These are phyloP conservation scores for Leccinum disarticulatum DNA, from an alignment of 768 basidiomycete species.

Conservation along the genomic window DNA sequence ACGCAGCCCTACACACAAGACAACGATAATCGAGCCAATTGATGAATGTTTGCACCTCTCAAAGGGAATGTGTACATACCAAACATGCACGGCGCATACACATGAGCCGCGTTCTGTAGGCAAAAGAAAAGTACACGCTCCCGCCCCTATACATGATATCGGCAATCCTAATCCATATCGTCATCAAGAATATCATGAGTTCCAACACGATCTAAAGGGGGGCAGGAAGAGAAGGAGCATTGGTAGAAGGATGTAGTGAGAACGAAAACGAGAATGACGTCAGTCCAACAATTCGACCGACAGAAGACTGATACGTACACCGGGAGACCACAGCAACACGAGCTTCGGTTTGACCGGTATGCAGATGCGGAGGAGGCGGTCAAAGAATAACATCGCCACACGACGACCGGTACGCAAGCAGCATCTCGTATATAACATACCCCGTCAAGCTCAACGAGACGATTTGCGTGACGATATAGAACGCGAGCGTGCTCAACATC, in stretches of 20 bases:
- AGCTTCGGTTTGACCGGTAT: too few relatives aligned
- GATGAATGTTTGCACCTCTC: neutral
- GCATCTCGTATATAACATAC: constrained; percentile 27
- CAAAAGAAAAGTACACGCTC: constrained; percentile 16
- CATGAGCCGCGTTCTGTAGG: neutral
- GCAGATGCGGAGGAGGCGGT: too few relatives aligned
- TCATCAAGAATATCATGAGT: constrained; percentile 27
- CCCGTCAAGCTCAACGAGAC: constrained; percentile 19
- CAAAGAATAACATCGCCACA: constrained; percentile 20
- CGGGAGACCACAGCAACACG: too few relatives aligned
- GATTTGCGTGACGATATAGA: constrained; percentile 34
- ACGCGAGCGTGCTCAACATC: constrained; percentile 29
- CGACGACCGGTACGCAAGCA: constrained; percentile 23
- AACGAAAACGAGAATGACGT: too few relatives aligned
- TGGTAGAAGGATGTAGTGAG: neutral
- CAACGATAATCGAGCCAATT: neutral
- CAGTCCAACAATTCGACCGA: too few relatives aligned
- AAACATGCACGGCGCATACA: constrained; percentile 14
- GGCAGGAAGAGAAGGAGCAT: neutral
- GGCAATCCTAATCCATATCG: constrained; percentile 28
- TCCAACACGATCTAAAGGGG: too few relatives aligned
- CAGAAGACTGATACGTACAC: too few relatives aligned
- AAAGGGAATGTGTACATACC: constrained; percentile 13
- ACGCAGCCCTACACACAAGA: constrained; percentile 21
- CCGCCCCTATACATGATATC: constrained; percentile 31